These are phyloP conservation scores for Pulchroboletus neoregius DNA, from an alignment of 1,284 basidiomycete species.

Conservation along the genomic window DNA sequence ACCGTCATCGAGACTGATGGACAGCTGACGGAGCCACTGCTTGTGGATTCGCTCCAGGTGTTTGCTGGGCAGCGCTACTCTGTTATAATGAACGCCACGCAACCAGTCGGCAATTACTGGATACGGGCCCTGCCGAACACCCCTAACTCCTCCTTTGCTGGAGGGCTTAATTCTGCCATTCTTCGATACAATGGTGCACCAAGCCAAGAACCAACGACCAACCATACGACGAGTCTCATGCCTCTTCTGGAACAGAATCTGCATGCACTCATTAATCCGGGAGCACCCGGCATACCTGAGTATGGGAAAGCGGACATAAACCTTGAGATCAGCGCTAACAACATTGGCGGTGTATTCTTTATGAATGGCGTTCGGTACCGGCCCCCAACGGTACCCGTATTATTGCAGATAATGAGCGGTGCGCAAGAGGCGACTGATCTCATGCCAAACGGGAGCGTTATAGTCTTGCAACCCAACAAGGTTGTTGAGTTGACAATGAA, in stretches of 20 bases:
- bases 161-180: conserved; percentile 49
- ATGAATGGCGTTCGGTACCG: conserved; percentile 24
- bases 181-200: conserved; percentile 49
- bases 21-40: conserved; percentile 26
- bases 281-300: conserved; percentile 29
- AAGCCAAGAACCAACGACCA: conserved; percentile 39
- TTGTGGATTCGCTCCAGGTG: conserved; percentile 30
- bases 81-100: conserved; percentile 24
- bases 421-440: conserved; percentile 25
- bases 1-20: conserved; percentile 39
- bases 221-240: conserved; percentile 21
- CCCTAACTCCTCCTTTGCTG: conserved; percentile 23
- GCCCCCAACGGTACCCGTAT: conserved; percentile 33
- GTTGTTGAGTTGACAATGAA: conserved; percentile 35
- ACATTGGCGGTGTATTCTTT: conserved; percentile 15
- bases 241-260: conserved; percentile 34
- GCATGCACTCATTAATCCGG: conserved; percentile 34
- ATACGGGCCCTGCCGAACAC: conserved; percentile 23
- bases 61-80: conserved; percentile 33
- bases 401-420: conserved; percentile 38
- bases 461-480: conserved; percentile 31
- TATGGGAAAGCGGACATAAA: conserved; percentile 33
- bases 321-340: conserved; percentile 21
- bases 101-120: conserved; percentile 31
- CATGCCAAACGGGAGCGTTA: conserved; percentile 31